Percentiles rank a stretch among this genome's conserved stretches.
These are phyloP conservation scores for Licmophora abbreviata DNA, from an alignment of 108 stramenopile species.

Conservation along the genomic window DNA sequence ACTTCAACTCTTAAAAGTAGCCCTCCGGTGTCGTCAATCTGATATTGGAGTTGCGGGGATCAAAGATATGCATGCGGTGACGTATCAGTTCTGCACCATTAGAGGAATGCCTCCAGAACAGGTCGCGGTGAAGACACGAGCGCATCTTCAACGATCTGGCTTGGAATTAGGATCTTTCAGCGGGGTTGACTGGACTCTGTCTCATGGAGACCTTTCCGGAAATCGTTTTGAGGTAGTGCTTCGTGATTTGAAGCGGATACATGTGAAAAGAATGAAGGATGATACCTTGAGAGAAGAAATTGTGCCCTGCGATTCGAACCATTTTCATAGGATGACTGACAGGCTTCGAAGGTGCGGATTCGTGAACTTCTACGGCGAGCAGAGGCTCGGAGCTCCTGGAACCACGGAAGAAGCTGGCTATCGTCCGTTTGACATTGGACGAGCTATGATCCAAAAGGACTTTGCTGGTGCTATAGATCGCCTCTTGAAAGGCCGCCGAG, in stretches of 20 bases:
- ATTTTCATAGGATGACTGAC: conserved; percentile 43
- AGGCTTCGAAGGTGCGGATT: conserved; percentile 53
- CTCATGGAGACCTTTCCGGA: conserved; percentile 48
- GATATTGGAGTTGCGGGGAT: conserved; percentile 80
- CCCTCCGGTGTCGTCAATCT: conserved; percentile 45
- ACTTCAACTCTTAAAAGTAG: conserved; percentile 28
- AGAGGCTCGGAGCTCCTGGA: conserved; percentile 75
- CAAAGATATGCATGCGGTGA: conserved; percentile 82
- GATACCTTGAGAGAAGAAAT: conserved; percentile 23
- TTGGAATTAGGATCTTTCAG: conserved; percentile 24
- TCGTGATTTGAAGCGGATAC: conserved; percentile 41
- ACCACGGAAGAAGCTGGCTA: conserved; percentile 38
- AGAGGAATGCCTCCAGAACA: conserved; percentile 25
- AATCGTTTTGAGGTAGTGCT: conserved; percentile 63
- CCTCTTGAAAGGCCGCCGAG: conserved; percentile 58
- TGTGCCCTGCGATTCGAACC: conserved; percentile 26
- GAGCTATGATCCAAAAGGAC: conserved; percentile 57
- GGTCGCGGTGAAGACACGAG: conserved; percentile 12
- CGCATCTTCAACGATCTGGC: no score
- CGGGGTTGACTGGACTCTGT: conserved; percentile 22
- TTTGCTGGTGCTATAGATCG: conserved; percentile 59
- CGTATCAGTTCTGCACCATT: conserved; percentile 77
- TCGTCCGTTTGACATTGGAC: conserved; percentile 71
- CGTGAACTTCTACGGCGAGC: conserved; percentile 85
- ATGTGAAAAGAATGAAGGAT: conserved; percentile 11